Evolutionary conservation across 1,284 basidiomycete genomes (phyloP).

Genomic region (Somion occarium): DNA sequence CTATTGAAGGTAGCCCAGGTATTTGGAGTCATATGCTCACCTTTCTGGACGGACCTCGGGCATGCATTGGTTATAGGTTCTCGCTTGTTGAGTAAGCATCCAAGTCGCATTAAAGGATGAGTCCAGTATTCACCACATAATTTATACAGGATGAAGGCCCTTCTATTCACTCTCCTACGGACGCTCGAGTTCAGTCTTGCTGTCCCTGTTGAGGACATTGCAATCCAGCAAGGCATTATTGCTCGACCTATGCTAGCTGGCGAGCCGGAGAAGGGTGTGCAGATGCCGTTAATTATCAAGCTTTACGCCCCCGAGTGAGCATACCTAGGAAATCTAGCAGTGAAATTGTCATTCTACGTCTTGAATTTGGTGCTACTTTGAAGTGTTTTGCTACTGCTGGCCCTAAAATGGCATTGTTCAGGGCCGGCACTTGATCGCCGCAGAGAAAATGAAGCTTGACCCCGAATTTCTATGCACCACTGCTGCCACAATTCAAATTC

Average conservation of each 20-base stretch:
- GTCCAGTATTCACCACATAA: constrained; percentile 24
- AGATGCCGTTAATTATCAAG: constrained; percentile 20
- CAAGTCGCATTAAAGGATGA: neutral
- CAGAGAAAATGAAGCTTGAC: neutral
- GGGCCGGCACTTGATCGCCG: neutral
- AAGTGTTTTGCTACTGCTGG: no score
- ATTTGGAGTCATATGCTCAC: constrained; percentile 55
- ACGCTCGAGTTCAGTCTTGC: constrained; percentile 52
- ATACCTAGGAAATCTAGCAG: no score
- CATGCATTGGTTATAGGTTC: constrained; percentile 71
- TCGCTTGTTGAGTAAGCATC: constrained; percentile 53
- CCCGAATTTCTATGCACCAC: neutral
- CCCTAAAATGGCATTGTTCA: no score
- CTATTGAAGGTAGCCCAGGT: constrained; percentile 43
- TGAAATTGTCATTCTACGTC: no score
- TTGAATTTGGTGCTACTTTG: no score
- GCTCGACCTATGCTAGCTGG: constrained; percentile 16
- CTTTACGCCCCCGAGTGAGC: constrained; percentile 1
- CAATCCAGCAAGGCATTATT: constrained; percentile 15
- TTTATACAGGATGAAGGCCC: constrained; percentile 44
- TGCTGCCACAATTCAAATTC: neutral
- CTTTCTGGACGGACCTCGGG: constrained; percentile 56
- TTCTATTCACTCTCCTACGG: constrained; percentile 54
- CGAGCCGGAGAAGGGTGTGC: constrained; percentile 10
- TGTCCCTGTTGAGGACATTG: constrained; percentile 30